Conservation (phyloP, 2,329 filamentous ascomycete genomes). For the Penicillium digitatum region DNA sequence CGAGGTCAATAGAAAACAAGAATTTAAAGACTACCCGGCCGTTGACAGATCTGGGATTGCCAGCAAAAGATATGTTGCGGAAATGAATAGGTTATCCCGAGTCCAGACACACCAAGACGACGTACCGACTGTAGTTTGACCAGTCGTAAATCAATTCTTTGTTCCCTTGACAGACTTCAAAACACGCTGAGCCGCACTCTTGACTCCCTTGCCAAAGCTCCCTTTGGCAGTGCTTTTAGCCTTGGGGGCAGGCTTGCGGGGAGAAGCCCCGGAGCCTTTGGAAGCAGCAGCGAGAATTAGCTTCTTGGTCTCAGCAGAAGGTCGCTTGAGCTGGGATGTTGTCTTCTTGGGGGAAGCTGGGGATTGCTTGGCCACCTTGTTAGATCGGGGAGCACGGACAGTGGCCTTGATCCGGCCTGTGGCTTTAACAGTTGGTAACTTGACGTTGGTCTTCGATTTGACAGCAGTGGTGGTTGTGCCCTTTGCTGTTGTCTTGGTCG, state of each 20-base stretch:
- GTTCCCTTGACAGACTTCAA: slow-evolving; percentile 17
- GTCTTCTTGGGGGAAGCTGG: slow-evolving; percentile 18
- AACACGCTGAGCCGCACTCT: slow-evolving; percentile 14
- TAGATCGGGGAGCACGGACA: slow-evolving; percentile 11
- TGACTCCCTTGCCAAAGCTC: slow-evolving; percentile 15
- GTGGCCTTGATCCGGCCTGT: slow-evolving; percentile 29
- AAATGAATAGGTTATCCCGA: not conserved
- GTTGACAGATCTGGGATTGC: not conserved
- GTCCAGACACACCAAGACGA: not conserved
- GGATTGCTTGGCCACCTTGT: slow-evolving; percentile 11
- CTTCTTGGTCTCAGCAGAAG: slow-evolving; percentile 30
- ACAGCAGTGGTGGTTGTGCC: slow-evolving; percentile 6
- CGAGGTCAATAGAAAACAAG: not conserved
- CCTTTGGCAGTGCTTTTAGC: slow-evolving; percentile 7
- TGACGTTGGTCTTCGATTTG: slow-evolving; percentile 22
- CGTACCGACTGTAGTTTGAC: not conserved
- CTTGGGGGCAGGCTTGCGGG: slow-evolving; percentile 11
- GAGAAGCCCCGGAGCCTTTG: slow-evolving; percentile 17
- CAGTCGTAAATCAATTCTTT: slow-evolving; percentile 3
- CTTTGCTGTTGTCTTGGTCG: slow-evolving; percentile 18
- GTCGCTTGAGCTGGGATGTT: slow-evolving; percentile 26
- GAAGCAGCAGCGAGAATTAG: slow-evolving; percentile 26
- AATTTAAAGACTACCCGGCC: not conserved
- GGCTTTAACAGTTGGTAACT: slow-evolving; percentile 29
- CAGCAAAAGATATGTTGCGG: not conserved